Evolutionary conservation across 2,329 filamentous ascomycete genomes (phyloP).

Genomic region (Graphiopsis chlorocephala): DNA sequence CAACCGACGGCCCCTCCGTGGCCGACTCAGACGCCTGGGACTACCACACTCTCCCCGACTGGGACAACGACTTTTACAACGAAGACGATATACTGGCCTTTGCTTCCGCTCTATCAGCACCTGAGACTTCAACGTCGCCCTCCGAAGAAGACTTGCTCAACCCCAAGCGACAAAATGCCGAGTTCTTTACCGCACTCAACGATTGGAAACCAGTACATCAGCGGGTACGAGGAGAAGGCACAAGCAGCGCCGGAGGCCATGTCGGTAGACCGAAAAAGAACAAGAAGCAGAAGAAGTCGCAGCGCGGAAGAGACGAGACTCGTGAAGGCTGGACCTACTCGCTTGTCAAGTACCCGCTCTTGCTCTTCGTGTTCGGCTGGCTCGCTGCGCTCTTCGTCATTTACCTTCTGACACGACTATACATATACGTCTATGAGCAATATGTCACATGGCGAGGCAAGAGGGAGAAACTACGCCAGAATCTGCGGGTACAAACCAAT

Average conservation of each 20-base stretch:
- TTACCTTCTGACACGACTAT: slow-evolving; percentile 79
- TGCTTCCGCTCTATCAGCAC: slow-evolving; percentile 75
- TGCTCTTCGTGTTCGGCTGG: slow-evolving; percentile 78
- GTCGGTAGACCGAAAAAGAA: slow-evolving; percentile 33
- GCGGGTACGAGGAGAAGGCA: slow-evolving; percentile 51
- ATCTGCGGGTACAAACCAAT: slow-evolving; percentile 67
- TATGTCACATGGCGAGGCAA: slow-evolving; percentile 84
- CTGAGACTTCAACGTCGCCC: slow-evolving; percentile 65
- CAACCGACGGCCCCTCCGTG: slow-evolving; percentile 51
- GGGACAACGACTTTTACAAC: slow-evolving; percentile 71
- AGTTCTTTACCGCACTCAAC: slow-evolving; percentile 83
- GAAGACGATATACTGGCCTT: slow-evolving; percentile 74
- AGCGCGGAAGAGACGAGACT: slow-evolving; percentile 75
- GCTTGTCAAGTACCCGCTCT: slow-evolving; percentile 86
- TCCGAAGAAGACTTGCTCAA: slow-evolving; percentile 55
- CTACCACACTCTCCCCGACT: slow-evolving; percentile 70
- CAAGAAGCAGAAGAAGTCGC: slow-evolving; percentile 41
- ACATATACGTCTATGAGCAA: slow-evolving; percentile 91
- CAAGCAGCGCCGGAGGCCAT: slow-evolving; percentile 31
- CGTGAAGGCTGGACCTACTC: slow-evolving; percentile 89
- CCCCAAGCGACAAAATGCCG: slow-evolving; percentile 42
- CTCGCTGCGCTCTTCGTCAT: slow-evolving; percentile 67
- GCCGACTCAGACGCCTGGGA: slow-evolving; percentile 57
- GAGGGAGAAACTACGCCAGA: slow-evolving; percentile 67
- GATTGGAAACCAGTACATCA: slow-evolving; percentile 92